These are phyloP conservation scores for Phaeoacremonium minimum DNA, from an alignment of 2,329 filamentous ascomycete species.

Conservation along the genomic window DNA sequence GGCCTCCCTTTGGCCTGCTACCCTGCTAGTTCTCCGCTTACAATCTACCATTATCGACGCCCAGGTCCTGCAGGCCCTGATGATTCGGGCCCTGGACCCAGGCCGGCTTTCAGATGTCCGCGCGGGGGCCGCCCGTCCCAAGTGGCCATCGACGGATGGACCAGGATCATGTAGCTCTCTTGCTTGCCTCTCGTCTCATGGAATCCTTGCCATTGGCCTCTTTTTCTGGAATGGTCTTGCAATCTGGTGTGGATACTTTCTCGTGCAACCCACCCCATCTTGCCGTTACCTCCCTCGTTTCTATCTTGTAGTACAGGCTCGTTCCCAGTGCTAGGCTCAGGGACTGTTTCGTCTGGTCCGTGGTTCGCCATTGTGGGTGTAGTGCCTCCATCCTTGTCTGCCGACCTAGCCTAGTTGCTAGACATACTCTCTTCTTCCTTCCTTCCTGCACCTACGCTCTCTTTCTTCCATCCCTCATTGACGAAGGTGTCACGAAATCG, in stretches of 20 bases:
- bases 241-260: background rate
- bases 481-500: slow-evolving; percentile 18
- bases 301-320: slow-evolving; percentile 25
- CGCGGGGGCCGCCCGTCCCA: background rate
- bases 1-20: slow-evolving; percentile 20
- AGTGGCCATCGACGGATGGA: background rate
- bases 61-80: background rate
- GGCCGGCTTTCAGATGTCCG: background rate
- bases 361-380: slow-evolving; percentile 25
- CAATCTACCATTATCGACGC: background rate
- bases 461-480: slow-evolving; percentile 18
- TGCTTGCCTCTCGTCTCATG: background rate
- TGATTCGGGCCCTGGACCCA: background rate
- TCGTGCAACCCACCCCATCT: background rate
- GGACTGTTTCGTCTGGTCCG: slow-evolving; percentile 40
- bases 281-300: slow-evolving; percentile 21
- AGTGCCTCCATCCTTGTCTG: slow-evolving; percentile 12
- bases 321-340: slow-evolving; percentile 28
- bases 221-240: background rate
- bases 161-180: background rate
- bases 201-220: slow-evolving; percentile 3
- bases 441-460: slow-evolving; percentile 15
- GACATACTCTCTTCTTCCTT: slow-evolving; percentile 14
- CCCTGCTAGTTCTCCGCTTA: slow-evolving; percentile 6
- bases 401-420: slow-evolving; percentile 5